Conservation (phyloP, 306 rosid species). For the Erythrophleum fordii region DNA sequence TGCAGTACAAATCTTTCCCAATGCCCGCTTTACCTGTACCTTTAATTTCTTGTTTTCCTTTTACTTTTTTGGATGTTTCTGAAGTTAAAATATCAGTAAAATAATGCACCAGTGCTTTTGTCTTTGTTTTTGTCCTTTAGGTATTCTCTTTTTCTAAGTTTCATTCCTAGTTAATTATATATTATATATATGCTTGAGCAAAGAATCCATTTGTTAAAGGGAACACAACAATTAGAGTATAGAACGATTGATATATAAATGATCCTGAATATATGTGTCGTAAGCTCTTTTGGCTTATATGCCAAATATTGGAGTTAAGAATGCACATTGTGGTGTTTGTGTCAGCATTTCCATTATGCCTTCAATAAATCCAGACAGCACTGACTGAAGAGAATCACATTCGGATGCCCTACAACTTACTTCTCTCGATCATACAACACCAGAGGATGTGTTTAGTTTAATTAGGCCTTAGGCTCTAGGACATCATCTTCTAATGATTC, state of each 20-base stretch:
- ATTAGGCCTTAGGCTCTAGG: background rate
- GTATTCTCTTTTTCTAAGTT: background rate
- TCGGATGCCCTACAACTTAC: slow-evolving; percentile 36
- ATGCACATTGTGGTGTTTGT: slow-evolving; percentile 29
- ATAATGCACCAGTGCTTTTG: slow-evolving; percentile 43
- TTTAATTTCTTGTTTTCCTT: slow-evolving; percentile 34
- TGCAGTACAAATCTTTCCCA: slow-evolving; percentile 46
- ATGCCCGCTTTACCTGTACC: slow-evolving; percentile 22
- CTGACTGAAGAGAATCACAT: slow-evolving; percentile 40
- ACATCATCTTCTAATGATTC: background rate
- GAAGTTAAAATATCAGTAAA: slow-evolving; percentile 31
- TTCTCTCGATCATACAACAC: background rate
- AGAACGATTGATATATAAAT: slow-evolving; percentile 13
- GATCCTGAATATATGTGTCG: background rate
- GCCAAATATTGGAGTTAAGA: slow-evolving; percentile 21
- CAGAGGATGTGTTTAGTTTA: background rate
- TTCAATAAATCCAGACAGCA: background rate
- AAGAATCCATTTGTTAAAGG: slow-evolving; percentile 6
- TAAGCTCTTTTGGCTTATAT: background rate
- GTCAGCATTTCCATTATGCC: slow-evolving; percentile 31
- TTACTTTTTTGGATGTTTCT: slow-evolving; percentile 14
- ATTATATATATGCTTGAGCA: background rate
- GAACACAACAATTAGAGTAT: background rate
- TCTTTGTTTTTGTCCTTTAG: slow-evolving; percentile 15
- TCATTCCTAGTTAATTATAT: background rate